phyloP scores from a whole-genome alignment of 164 flowering plant species.

The Amborella trichopoda region DNA sequence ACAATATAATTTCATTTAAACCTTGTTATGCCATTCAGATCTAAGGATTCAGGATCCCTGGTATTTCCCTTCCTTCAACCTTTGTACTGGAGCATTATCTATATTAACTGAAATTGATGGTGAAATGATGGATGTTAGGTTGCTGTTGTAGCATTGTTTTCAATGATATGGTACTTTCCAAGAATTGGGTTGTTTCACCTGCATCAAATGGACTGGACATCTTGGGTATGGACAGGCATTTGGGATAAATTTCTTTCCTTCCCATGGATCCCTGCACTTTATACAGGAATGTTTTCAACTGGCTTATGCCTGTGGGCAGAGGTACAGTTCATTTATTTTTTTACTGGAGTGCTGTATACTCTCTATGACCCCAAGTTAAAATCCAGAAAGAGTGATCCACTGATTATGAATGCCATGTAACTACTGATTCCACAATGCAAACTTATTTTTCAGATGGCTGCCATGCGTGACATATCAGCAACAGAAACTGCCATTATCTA shows the following conservation, averaged over 20 bases:
- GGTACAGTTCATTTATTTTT: conserved; percentile 36
- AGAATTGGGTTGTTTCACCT: conserved; percentile 26
- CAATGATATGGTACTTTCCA: conserved; percentile 45
- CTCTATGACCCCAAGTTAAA: too few relatives aligned
- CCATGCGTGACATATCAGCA: conserved; percentile 82
- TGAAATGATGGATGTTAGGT: conserved; percentile 26
- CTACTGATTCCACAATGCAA: too few relatives aligned
- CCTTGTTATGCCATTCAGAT: too few relatives aligned
- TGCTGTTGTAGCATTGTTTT: conserved; percentile 45
- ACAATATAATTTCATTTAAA: background rate
- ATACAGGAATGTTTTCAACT: conserved; percentile 72
- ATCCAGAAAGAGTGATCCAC: too few relatives aligned
- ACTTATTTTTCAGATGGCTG: conserved; percentile 41
- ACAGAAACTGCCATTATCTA: conserved; percentile 82
- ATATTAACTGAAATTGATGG: too few relatives aligned
- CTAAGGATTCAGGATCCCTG: too few relatives aligned
- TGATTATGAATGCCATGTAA: too few relatives aligned
- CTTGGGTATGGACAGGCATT: conserved; percentile 37
- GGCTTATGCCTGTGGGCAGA: conserved; percentile 79
- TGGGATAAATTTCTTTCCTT: conserved; percentile 37
- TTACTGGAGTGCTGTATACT: background rate
- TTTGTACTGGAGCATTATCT: too few relatives aligned
- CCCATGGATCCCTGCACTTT: conserved; percentile 87
- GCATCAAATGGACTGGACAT: conserved; percentile 18
- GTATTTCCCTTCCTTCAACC: too few relatives aligned